Percentiles rank a stretch among this genome's conserved stretches.
Evolutionary conservation across 2,329 filamentous ascomycete genomes (phyloP).

Genomic region (Claviceps fusiformis): DNA sequence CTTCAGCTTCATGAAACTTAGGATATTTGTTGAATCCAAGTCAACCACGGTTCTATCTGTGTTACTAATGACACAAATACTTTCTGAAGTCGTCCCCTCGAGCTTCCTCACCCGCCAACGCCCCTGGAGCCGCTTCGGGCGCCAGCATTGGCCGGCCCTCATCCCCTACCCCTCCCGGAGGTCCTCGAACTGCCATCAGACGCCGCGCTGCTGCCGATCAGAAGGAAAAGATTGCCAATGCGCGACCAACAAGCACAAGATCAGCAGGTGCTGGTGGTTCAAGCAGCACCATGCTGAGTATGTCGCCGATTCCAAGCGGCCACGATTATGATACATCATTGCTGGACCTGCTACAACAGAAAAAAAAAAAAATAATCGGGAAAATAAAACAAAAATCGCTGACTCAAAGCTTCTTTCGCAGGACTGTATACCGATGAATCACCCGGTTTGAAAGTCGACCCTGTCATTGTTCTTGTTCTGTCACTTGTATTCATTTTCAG

Average conservation of each 20-base stretch:
- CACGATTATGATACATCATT: too few relatives aligned
- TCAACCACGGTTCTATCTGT: neutral
- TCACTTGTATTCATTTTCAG: constrained; percentile 98
- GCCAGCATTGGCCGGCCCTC: constrained; percentile 62
- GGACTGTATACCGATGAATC: constrained; percentile 97
- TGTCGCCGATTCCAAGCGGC: constrained; percentile 26
- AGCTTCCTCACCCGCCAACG: constrained; percentile 44
- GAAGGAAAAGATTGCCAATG: constrained; percentile 94
- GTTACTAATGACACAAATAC: neutral
- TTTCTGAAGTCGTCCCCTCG: constrained; percentile 40
- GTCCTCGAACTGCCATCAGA: constrained; percentile 88
- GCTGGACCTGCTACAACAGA: neutral
- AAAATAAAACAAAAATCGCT: neutral
- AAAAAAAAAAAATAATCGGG: neutral
- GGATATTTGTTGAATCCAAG: neutral
- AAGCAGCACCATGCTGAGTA: constrained; percentile 97
- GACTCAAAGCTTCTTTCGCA: constrained; percentile 21
- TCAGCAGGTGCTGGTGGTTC: constrained; percentile 90
- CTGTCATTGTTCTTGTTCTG: constrained; percentile 90
- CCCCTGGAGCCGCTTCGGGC: constrained; percentile 48
- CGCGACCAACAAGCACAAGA: constrained; percentile 78
- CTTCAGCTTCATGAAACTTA: neutral
- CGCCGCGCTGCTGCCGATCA: constrained; percentile 91
- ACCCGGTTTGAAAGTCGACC: constrained; percentile 92
- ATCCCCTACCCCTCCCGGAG: constrained; percentile 81